Base-by-base conservation (phyloP, 495 filamentous ascomycete genomes). In the Neurospora sp. region DNA sequence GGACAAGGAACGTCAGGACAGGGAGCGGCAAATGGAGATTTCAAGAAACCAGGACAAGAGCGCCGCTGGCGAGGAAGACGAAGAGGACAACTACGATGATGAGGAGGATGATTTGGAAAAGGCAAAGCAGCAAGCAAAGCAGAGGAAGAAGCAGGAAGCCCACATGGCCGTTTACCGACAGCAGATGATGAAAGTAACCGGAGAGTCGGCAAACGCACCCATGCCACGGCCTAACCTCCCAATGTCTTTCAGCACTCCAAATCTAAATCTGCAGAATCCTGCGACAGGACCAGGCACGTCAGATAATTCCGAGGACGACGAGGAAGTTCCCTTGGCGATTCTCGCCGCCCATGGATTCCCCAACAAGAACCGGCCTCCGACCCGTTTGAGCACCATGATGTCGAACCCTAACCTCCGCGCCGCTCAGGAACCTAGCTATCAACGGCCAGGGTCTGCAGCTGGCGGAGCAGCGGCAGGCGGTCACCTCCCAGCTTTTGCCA, bases 181-280 rank as follows among this genome's bases (percentile, higher is more conserved):
- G 78, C 91, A 95, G 79, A 97, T 98, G 94, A 96, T 94, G 93
- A 97, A 97, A 78, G 91, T 96, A 22, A 97, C 93, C 9, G 94
- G 94, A 69, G 92, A 93, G 76, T 82, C 86, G 8, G 80, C 85
- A 70, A 86, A 85, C 69, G 77, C 85, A 1, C 73, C 79, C 11
- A 71, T 77, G 0, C 78, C 81, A 46, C 79, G 86, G 81, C 74
- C 85, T 46, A 77, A 82, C 71, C 73, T 86, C 20, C 79, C 82
- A 39, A 82, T 84, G 48, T 87, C 88, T 5, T 81, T 87, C 72
- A 89, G 88, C 77, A 88, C 85, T 16, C 88, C 88, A 5, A 88
- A 86, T 69, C 77, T 89, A 5, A 88, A 86, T 69, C 77, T 89
- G 38, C 77, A 81, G 20, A 78, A 73, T 20, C 48, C 76, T 1